Evolutionary conservation across 2,329 filamentous ascomycete species (phyloP).

Genomic region (Cytospora paraplurivora): DNA sequence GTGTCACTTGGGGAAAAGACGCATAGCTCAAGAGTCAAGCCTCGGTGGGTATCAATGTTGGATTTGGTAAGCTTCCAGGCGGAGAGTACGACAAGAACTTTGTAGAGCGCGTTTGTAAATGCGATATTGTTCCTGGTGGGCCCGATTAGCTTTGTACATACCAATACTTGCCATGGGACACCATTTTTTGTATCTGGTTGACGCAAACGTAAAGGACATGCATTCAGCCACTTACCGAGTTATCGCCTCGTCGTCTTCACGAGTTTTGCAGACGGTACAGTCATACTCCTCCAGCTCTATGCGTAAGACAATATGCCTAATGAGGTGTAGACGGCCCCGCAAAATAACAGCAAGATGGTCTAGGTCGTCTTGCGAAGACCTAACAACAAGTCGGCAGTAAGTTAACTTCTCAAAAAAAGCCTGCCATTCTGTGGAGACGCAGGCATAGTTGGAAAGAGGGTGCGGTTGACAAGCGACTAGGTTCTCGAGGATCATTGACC

Average conservation of each 20-base stretch:
- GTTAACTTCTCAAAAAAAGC: background rate
- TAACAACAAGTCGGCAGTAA: background rate
- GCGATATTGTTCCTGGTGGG: background rate
- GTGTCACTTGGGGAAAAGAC: background rate
- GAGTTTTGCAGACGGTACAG: background rate
- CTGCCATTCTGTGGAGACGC: conserved; percentile 2
- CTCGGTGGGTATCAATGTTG: background rate
- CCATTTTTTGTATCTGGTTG: background rate
- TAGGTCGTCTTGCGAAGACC: background rate
- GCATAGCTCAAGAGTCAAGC: background rate
- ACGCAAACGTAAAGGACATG: background rate
- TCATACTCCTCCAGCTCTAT: conserved; percentile 3
- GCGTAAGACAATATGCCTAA: background rate
- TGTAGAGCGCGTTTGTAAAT: background rate
- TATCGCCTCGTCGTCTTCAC: background rate
- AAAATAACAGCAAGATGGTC: background rate
- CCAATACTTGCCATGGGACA: background rate
- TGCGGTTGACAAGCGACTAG: background rate
- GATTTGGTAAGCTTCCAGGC: background rate
- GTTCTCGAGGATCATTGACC: background rate
- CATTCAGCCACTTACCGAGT: background rate
- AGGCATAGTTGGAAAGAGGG: background rate
- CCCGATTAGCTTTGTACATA: background rate
- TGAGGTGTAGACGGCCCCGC: background rate
- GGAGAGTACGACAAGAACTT: background rate